Evolutionary conservation across 352 stramenopile genomes (phyloP).

Genomic region (Phytopythium boreale): DNA sequence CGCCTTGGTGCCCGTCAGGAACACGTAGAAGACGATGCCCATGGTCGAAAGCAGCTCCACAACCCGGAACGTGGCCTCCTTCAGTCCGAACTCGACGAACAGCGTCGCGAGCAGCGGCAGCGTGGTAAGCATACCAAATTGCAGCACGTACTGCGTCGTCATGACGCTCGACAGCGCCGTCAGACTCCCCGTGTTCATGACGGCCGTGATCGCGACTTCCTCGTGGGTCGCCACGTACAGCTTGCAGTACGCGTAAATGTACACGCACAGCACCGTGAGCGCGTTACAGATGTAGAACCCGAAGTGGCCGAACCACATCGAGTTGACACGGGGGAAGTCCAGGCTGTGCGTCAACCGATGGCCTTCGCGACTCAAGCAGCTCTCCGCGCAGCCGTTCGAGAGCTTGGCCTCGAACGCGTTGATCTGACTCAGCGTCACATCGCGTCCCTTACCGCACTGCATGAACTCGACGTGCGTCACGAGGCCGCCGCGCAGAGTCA

Average conservation of each 20-base stretch:
- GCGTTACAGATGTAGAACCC: constrained; percentile 90
- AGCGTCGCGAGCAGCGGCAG: constrained; percentile 75
- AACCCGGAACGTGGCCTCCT: constrained; percentile 69
- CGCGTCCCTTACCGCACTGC: constrained; percentile 86
- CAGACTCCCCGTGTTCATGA: constrained; percentile 59
- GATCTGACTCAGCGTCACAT: constrained; percentile 87
- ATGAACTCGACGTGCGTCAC: constrained; percentile 88
- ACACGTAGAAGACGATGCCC: constrained; percentile 87
- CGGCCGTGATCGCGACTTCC: constrained; percentile 51
- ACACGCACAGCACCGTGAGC: constrained; percentile 84
- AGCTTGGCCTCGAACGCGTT: constrained; percentile 88
- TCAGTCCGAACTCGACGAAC: constrained; percentile 78
- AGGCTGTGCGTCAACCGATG: constrained; percentile 74
- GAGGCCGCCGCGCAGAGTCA: constrained; percentile 72
- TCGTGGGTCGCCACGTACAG: constrained; percentile 77
- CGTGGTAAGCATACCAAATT: constrained; percentile 85
- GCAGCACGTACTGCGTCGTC: constrained; percentile 85
- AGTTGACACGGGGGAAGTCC: constrained; percentile 87
- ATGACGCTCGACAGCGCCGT: constrained; percentile 72
- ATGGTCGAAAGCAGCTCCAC: constrained; percentile 75
- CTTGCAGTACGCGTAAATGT: constrained; percentile 84
- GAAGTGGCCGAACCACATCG: constrained; percentile 88
- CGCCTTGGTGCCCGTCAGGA: constrained; percentile 82
- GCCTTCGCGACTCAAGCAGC: constrained; percentile 75
- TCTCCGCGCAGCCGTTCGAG: constrained; percentile 81